phyloP scores from a whole-genome alignment of 129 eudicot species.

The Escallonia rubra region DNA sequence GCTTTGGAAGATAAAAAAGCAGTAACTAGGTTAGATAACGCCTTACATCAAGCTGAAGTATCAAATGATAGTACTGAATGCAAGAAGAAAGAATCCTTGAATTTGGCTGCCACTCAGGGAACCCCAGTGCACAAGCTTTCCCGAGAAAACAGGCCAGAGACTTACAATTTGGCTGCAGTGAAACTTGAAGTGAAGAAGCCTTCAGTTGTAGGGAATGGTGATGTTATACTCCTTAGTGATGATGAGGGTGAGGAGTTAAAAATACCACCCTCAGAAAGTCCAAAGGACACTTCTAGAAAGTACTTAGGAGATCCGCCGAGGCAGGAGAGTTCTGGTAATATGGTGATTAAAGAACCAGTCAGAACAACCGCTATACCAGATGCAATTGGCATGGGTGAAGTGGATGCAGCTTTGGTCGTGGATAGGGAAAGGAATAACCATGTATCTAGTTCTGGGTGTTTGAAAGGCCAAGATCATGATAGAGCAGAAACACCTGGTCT shows the following conservation, averaged over 20 bases:
- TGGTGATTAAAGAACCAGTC: slow-evolving; percentile 1
- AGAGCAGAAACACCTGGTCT: slow-evolving; percentile 26
- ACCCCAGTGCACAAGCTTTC: slow-evolving; percentile 6
- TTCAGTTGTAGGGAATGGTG: slow-evolving; percentile 20
- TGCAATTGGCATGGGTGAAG: slow-evolving; percentile 18
- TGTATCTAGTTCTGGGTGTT: slow-evolving; percentile 13
- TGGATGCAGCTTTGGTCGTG: slow-evolving; percentile 7
- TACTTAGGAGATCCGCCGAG: slow-evolving; percentile 8
- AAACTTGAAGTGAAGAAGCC: slow-evolving; percentile 28
- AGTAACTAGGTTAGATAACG: slow-evolving; percentile 14
- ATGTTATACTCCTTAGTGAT: slow-evolving; percentile 71
- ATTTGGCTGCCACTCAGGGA: slow-evolving; percentile 5
- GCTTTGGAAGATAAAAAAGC: slow-evolving; percentile 28
- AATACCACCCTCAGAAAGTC: slow-evolving; percentile 15
- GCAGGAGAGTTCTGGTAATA: slow-evolving; percentile 8
- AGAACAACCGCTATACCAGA: slow-evolving; percentile 3
- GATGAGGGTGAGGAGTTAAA: slow-evolving; percentile 60
- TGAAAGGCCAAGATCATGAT: slow-evolving; percentile 28
- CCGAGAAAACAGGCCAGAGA: neutral
- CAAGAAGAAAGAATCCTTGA: slow-evolving; percentile 20
- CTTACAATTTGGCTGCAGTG: slow-evolving; percentile 5
- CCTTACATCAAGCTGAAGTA: slow-evolving; percentile 22
- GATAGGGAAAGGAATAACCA: slow-evolving; percentile 9
- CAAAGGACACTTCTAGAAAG: slow-evolving; percentile 7
- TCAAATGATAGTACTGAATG: slow-evolving; percentile 6